Percentiles rank a stretch among this genome's conserved stretches.
Conservation (phyloP, 345 rosid genomes). For the Nephelium lappaceum region DNA sequence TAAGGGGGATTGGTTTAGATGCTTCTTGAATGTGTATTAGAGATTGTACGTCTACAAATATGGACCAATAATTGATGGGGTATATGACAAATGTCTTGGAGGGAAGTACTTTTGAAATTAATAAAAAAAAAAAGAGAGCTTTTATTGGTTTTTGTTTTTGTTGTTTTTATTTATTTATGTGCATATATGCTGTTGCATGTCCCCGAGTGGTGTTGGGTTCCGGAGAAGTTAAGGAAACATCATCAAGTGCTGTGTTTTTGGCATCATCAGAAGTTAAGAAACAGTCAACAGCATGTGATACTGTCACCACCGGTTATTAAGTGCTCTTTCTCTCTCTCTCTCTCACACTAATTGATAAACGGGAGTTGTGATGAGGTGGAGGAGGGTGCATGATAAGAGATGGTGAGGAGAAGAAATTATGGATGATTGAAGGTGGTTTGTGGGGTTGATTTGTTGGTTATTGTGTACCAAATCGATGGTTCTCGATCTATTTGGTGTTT, state of each 20-base stretch:
- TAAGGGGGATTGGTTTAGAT: neutral
- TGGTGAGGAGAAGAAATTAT: neutral
- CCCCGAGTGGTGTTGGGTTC: slow-evolving; percentile 10
- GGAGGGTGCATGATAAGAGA: neutral
- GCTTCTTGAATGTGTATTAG: neutral
- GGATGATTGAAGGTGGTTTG: neutral
- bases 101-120: neutral
- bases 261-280: slow-evolving; percentile 16
- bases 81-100: slow-evolving; percentile 19
- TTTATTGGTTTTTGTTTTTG: neutral
- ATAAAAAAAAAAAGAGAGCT: neutral
- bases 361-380: neutral
- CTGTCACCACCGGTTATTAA: slow-evolving; percentile 11
- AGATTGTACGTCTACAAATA: neutral
- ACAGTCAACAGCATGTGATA: slow-evolving; percentile 24
- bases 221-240: slow-evolving; percentile 39
- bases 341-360: neutral
- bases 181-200: neutral
- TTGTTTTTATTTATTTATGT: neutral
- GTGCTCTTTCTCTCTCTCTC: neutral
- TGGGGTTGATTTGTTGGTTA: no score
- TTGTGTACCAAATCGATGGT: neutral
- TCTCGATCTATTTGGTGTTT: neutral
- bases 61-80: neutral
- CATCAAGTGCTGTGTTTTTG: neutral